Conservation (phyloP, 352 stramenopile species). For the Pythium utonaiense region DNA sequence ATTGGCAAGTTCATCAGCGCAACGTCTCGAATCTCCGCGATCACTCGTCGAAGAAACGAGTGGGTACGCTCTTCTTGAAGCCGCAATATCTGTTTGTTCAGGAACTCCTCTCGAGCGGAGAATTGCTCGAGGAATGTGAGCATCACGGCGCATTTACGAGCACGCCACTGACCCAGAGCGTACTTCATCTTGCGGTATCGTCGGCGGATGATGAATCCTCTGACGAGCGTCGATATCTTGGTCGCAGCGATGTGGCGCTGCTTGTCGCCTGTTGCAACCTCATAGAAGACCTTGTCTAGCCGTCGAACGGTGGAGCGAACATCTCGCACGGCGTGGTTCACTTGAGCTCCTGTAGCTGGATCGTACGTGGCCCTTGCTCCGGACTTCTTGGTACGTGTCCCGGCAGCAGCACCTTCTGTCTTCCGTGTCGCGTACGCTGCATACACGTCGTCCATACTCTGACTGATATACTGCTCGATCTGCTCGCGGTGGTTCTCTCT, state of each 20-base stretch:
- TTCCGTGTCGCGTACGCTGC: slow-evolving; percentile 15
- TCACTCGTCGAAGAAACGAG: slow-evolving; percentile 37
- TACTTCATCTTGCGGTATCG: slow-evolving; percentile 39
- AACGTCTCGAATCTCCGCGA: slow-evolving; percentile 67
- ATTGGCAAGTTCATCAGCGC: slow-evolving; percentile 66
- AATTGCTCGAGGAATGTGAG: slow-evolving; percentile 65
- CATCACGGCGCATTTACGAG: slow-evolving; percentile 32
- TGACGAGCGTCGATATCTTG: slow-evolving; percentile 51
- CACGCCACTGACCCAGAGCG: slow-evolving; percentile 52
- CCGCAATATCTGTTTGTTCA: slow-evolving; percentile 42
- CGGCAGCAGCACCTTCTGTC: background rate
- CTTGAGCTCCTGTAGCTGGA: slow-evolving; percentile 40
- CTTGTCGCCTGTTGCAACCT: slow-evolving; percentile 69
- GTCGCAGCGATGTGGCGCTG: slow-evolving; percentile 68
- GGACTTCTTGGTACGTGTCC: background rate
- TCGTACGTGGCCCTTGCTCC: slow-evolving; percentile 11
- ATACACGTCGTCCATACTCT: slow-evolving; percentile 46
- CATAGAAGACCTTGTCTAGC: slow-evolving; percentile 74
- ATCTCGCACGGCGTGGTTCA: slow-evolving; percentile 56
- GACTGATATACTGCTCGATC: slow-evolving; percentile 50
- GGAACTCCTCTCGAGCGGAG: slow-evolving; percentile 56
- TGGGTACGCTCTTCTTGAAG: slow-evolving; percentile 41
- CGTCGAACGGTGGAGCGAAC: slow-evolving; percentile 59
- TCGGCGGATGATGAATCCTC: slow-evolving; percentile 46
- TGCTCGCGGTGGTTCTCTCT: slow-evolving; percentile 25